Evolutionary conservation across 2,329 filamentous ascomycete genomes (phyloP).

Genomic region (Cladorrhinum sp.): DNA sequence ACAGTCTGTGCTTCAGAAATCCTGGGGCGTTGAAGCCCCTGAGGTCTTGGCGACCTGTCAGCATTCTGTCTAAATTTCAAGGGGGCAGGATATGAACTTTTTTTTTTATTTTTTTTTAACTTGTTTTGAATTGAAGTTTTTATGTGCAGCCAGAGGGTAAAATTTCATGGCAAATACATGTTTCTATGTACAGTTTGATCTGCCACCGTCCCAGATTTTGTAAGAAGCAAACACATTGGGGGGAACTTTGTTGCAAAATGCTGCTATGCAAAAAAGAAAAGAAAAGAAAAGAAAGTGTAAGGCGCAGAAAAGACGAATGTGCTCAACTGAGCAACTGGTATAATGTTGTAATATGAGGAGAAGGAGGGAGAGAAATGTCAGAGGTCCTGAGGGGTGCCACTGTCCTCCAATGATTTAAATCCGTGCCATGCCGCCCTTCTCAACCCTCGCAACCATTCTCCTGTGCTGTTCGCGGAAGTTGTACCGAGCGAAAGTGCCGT

Average conservation of each 20-base stretch:
- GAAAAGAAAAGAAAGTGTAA: not conserved
- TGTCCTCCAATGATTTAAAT: too few relatives aligned
- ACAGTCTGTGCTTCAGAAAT: not conserved
- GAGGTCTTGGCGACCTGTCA: not conserved
- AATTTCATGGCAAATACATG: constrained; percentile 3
- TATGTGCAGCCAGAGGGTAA: constrained; percentile 13
- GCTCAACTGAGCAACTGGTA: constrained; percentile 8
- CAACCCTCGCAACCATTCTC: constrained; percentile 44
- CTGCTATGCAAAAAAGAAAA: constrained; percentile 7
- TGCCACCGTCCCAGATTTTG: not conserved
- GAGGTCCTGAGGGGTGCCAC: not conserved
- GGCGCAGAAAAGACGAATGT: not conserved
- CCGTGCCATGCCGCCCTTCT: constrained; percentile 33
- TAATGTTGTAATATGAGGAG: not conserved
- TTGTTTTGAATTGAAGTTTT: constrained; percentile 13
- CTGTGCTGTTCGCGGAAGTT: constrained; percentile 63
- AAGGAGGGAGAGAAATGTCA: not conserved
- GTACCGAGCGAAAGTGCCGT: constrained; percentile 65
- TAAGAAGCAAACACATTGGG: not conserved
- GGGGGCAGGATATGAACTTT: not conserved
- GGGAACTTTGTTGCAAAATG: not conserved
- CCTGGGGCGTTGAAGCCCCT: not conserved
- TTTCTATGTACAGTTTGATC: constrained; percentile 11
- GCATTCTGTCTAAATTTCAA: not conserved
- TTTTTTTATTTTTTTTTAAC: constrained; percentile 10